Evolutionary conservation across 805 yeast genomes (phyloP).

Genomic region (Blastobotrys mokoenaii): DNA sequence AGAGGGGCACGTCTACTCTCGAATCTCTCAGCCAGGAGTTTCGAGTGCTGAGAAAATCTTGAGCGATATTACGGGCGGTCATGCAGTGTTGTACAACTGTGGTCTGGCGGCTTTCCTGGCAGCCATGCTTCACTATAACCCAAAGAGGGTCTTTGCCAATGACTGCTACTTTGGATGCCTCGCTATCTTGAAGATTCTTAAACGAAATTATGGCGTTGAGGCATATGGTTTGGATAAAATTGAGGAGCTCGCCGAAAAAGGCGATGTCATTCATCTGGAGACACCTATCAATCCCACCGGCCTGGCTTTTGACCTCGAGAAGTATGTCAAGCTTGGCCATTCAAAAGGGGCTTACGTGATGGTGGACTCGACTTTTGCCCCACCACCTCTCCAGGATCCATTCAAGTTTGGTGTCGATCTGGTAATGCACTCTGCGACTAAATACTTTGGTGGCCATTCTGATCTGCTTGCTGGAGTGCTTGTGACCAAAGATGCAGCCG

Average conservation of each 20-base stretch:
- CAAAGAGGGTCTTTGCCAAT: slow-evolving; percentile 66
- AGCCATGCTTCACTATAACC: slow-evolving; percentile 58
- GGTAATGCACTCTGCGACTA: slow-evolving; percentile 89
- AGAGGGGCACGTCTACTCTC: slow-evolving; percentile 45
- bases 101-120: slow-evolving; percentile 82
- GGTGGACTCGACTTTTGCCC: slow-evolving; percentile 88
- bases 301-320: slow-evolving; percentile 48
- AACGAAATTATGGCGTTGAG: slow-evolving; percentile 46
- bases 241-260: slow-evolving; percentile 45
- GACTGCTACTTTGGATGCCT: slow-evolving; percentile 82
- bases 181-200: slow-evolving; percentile 55
- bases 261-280: slow-evolving; percentile 76
- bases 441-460: slow-evolving; percentile 93
- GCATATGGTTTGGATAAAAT: slow-evolving; percentile 20
- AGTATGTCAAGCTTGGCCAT: slow-evolving; percentile 66
- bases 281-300: slow-evolving; percentile 88
- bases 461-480: slow-evolving; percentile 79
- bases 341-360: slow-evolving; percentile 61
- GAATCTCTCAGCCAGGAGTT: slow-evolving; percentile 68
- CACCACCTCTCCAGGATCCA: slow-evolving; percentile 81
- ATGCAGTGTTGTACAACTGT: slow-evolving; percentile 62
- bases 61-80: slow-evolving; percentile 49
- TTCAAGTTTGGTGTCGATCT: slow-evolving; percentile 79
- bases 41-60: slow-evolving; percentile 59
- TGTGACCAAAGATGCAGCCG: slow-evolving; percentile 48